A percentile compares a stretch with the other conserved stretches of the same genome.
Conservation (phyloP, 192 early-diverging fungal species). For the Backusella parvicylindrica region DNA sequence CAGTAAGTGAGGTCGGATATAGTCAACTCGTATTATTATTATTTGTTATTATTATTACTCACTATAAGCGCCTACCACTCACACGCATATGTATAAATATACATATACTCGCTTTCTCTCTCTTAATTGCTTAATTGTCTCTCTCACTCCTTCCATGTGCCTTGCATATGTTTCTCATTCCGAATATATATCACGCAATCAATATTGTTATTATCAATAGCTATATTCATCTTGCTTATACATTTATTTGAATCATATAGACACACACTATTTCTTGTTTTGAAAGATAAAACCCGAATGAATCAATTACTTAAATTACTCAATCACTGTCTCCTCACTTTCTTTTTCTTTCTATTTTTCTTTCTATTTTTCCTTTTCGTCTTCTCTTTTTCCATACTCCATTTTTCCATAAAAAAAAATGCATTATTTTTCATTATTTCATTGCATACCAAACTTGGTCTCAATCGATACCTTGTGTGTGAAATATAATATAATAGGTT, state of each 20-base stretch:
- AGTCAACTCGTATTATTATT: background rate
- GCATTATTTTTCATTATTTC: background rate
- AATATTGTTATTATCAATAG: background rate
- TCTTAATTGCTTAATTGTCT: background rate
- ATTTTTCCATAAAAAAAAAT: background rate
- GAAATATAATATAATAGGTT: background rate
- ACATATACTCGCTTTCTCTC: background rate
- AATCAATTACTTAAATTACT: background rate
- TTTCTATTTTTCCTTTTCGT: background rate
- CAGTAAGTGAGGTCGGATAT: background rate
- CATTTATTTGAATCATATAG: background rate
- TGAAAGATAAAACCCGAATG: background rate
- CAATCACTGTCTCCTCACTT: too few species aligned
- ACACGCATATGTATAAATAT: too few species aligned
- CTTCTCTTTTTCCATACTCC: background rate
- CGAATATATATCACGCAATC: conserved; percentile 21
- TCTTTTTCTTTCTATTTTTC: background rate
- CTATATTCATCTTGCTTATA: background rate
- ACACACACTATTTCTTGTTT: background rate
- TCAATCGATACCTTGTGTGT: conserved; percentile 3
- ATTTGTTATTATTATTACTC: background rate
- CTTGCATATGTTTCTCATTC: conserved; percentile 16
- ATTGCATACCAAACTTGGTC: background rate
- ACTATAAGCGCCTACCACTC: background rate
- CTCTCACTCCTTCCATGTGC: background rate